Evolutionary conservation across 208 protist species (phyloP).

Genomic region (Borovskyia barvae): DNA sequence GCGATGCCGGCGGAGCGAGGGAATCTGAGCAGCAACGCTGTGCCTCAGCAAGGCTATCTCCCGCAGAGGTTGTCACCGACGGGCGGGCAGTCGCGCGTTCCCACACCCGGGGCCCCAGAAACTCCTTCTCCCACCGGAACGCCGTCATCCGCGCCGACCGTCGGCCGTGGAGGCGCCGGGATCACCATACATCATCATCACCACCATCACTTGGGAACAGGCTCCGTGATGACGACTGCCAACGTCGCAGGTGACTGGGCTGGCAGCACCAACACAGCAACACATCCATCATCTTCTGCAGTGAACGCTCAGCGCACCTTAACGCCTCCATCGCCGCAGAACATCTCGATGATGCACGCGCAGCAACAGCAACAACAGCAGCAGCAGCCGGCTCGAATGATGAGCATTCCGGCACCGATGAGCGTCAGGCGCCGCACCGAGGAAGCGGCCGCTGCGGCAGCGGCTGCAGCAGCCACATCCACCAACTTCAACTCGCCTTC

Average conservation of each 20-base stretch:
- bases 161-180: conserved; percentile 1
- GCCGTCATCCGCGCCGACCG: conserved; percentile 7
- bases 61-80: neutral
- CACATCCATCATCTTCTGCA: neutral
- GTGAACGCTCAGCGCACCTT: conserved; percentile 11
- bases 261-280: conserved; percentile 27
- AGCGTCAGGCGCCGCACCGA: conserved; percentile 21
- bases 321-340: conserved; percentile 7
- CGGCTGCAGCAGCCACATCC: conserved; percentile 2
- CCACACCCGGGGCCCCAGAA: conserved; percentile 5
- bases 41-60: conserved; percentile 16
- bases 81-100: neutral
- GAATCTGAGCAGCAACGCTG: conserved; percentile 2
- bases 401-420: conserved; percentile 30
- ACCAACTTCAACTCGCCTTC: neutral
- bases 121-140: neutral
- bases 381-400: conserved; percentile 14
- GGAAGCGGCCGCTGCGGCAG: conserved; percentile 12
- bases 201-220: conserved; percentile 24
- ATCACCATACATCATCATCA: conserved; percentile 31
- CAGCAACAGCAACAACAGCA: conserved; percentile 26
- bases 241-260: conserved; percentile 10
- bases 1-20: neutral
- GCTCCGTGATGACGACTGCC: conserved; percentile 8
- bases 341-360: conserved; percentile 4